These are phyloP conservation scores for Pochonia chlamydosporia DNA, from an alignment of 2,329 filamentous ascomycete genomes.

Conservation along the genomic window DNA sequence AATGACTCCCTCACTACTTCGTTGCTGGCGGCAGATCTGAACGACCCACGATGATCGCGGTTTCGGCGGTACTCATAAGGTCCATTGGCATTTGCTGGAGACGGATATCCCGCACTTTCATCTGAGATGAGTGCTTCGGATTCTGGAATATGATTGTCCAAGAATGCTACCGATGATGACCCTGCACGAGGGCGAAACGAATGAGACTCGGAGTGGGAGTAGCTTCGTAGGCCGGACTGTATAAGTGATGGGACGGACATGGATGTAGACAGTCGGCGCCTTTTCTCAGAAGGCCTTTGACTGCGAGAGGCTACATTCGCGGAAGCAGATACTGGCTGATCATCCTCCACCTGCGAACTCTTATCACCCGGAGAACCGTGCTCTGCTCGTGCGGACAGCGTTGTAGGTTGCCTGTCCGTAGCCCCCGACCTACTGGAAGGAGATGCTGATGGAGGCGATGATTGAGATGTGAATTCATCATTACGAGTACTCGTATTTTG, in stretches of 20 bases:
- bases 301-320: not conserved
- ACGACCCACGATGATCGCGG: slow-evolving; percentile 11
- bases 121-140: slow-evolving; percentile 19
- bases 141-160: slow-evolving; percentile 11
- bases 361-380: not conserved
- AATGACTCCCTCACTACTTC: slow-evolving; percentile 12
- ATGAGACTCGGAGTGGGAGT: slow-evolving; percentile 4
- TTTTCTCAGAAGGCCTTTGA: not conserved
- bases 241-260: slow-evolving; percentile 17
- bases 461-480: not conserved
- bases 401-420: not conserved
- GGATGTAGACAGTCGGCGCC: slow-evolving; percentile 4
- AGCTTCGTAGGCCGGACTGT: slow-evolving; percentile 12
- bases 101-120: slow-evolving; percentile 22
- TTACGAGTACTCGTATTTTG: not conserved
- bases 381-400: not conserved
- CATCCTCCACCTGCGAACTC: not conserved
- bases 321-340: not conserved
- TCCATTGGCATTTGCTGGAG: slow-evolving; percentile 15
- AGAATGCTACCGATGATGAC: slow-evolving; percentile 4
- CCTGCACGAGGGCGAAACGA: slow-evolving; percentile 2
- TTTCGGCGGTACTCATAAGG: slow-evolving; percentile 3
- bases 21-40: slow-evolving; percentile 14
- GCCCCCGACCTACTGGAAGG: not conserved
- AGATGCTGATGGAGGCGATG: not conserved